These are phyloP conservation scores for Naganishia vishniacii DNA, from an alignment of 768 basidiomycete genomes.

Conservation along the genomic window DNA sequence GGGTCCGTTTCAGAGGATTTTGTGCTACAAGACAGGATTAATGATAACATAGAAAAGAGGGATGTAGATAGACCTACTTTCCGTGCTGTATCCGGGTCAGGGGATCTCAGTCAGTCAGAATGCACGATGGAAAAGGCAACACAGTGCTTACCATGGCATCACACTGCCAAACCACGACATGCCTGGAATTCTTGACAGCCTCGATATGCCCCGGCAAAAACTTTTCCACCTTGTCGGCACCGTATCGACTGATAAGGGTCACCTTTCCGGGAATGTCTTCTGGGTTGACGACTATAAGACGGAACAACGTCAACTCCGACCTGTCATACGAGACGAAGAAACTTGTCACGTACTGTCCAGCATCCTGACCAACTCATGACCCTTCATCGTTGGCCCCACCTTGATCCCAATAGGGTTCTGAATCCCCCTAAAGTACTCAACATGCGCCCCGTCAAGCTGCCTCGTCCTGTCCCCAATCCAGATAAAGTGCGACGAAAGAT, in stretches of 20 bases:
- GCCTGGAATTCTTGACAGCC: constrained; percentile 70
- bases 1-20: constrained; percentile 63
- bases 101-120: too few species aligned
- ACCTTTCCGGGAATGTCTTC: constrained; percentile 73
- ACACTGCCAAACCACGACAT: constrained; percentile 89
- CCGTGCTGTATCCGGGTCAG: constrained; percentile 69
- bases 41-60: background rate
- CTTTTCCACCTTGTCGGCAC: constrained; percentile 72
- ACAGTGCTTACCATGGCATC: constrained; percentile 81
- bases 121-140: too few species aligned
- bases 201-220: constrained; percentile 73
- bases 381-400: constrained; percentile 79
- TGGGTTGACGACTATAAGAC: constrained; percentile 71
- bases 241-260: constrained; percentile 88
- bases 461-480: constrained; percentile 98
- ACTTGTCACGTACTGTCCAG: constrained; percentile 64
- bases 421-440: constrained; percentile 57
- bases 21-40: constrained; percentile 56
- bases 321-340: background rate
- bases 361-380: constrained; percentile 68
- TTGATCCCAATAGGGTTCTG: constrained; percentile 66
- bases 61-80: constrained; percentile 59
- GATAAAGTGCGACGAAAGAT: constrained; percentile 86
- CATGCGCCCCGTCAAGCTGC: constrained; percentile 84
- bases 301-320: constrained; percentile 28